Conservation (phyloP, 148 eudicot genomes). For the Rheum nobile region DNA sequence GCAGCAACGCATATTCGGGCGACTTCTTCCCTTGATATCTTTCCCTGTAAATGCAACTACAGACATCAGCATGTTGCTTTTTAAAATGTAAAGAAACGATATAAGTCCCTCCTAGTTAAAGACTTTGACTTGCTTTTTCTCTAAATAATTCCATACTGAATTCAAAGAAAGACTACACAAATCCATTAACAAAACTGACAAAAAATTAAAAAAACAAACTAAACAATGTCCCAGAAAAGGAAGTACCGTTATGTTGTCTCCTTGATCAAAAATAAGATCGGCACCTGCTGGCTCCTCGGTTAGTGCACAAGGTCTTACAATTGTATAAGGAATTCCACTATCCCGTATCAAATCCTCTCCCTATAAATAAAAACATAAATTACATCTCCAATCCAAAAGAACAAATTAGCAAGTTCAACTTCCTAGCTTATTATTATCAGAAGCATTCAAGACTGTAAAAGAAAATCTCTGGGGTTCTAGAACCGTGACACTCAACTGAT, state of each 20-base stretch:
- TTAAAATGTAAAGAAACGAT: background rate
- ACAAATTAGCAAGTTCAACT: background rate
- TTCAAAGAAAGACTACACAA: background rate
- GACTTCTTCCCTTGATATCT: conserved; percentile 91
- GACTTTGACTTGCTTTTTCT: background rate
- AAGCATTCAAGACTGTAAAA: background rate
- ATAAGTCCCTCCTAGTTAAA: background rate
- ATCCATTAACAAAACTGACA: background rate
- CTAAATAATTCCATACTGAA: background rate
- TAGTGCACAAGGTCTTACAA: conserved; percentile 89
- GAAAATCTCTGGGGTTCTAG: background rate
- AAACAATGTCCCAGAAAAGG: background rate
- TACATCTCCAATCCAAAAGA: background rate
- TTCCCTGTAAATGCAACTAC: conserved; percentile 44
- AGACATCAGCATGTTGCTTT: background rate
- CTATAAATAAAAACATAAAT: conserved; percentile 18
- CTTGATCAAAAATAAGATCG: conserved; percentile 92
- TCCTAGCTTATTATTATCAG: background rate
- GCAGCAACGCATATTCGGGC: conserved; percentile 93
- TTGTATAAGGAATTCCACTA: conserved; percentile 86
- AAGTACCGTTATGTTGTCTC: conserved; percentile 82
- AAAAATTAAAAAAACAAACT: background rate
- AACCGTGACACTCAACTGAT: background rate
- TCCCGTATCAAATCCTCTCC: conserved; percentile 92
- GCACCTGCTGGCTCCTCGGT: conserved; percentile 99